Evolutionary conservation across 768 basidiomycete species (phyloP).

Genomic region (Mrakia frigida): DNA sequence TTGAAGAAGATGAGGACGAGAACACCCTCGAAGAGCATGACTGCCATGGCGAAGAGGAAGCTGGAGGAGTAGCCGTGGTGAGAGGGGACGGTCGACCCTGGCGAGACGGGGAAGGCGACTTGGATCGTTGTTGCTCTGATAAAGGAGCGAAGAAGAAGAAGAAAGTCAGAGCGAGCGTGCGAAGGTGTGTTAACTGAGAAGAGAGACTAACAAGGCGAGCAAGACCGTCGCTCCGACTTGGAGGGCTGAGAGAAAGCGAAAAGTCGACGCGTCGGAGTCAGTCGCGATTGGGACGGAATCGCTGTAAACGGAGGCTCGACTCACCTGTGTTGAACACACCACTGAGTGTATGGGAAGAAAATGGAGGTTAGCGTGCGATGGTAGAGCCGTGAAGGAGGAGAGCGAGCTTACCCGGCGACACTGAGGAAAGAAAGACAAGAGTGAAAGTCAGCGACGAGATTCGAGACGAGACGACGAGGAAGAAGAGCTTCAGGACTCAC

Average conservation of each 20-base stretch:
- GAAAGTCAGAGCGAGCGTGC: neutral
- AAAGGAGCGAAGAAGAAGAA: neutral
- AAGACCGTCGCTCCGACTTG: slow-evolving; percentile 10
- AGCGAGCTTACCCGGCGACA: neutral
- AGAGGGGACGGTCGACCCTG: neutral
- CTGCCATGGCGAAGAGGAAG: slow-evolving; percentile 1
- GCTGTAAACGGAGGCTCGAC: no score
- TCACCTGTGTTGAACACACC: slow-evolving; percentile 14
- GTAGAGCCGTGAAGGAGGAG: neutral
- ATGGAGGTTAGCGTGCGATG: neutral
- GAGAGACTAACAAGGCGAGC: neutral
- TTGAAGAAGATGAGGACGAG: slow-evolving; percentile 4
- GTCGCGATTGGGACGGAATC: no score
- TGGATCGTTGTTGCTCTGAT: neutral
- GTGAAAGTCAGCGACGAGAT: no score
- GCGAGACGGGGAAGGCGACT: neutral
- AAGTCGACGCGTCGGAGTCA: no score
- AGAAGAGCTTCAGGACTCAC: no score
- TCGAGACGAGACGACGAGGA: no score
- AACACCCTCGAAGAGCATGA: neutral
- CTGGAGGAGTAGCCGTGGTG: neutral
- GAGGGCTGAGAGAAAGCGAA: neutral
- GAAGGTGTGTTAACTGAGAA: no score
- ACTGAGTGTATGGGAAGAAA: neutral
- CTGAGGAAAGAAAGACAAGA: neutral